Percentiles rank a stretch among this genome's conserved stretches.
phyloP scores from a whole-genome alignment of 2,329 filamentous ascomycete genomes.

The Claviceps spartinae region DNA sequence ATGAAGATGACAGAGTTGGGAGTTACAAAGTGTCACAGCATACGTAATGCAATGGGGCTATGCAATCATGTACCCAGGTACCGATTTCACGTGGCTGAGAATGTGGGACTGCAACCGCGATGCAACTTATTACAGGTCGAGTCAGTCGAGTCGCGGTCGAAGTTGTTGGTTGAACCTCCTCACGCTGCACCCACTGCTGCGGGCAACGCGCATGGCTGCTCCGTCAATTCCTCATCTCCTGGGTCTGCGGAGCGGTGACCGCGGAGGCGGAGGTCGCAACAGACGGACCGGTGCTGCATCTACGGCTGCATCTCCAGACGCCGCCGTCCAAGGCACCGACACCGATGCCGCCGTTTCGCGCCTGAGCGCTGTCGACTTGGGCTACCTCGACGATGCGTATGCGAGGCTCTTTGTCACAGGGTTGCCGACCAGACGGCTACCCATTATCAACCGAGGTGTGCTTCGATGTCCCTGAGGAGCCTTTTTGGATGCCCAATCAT shows the following conservation, averaged over 20 bases:
- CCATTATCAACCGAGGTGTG: constrained; percentile 86
- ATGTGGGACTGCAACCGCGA: too few species aligned
- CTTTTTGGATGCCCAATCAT: too few species aligned
- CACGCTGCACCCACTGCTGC: neutral
- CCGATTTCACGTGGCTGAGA: neutral
- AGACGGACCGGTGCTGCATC: constrained; percentile 17
- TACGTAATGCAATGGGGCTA: neutral
- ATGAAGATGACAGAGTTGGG: neutral
- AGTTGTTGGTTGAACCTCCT: too few species aligned
- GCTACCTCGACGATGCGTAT: constrained; percentile 75
- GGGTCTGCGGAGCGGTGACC: constrained; percentile 30
- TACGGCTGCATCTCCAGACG: constrained; percentile 43
- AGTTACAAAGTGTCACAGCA: too few species aligned
- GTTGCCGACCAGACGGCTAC: constrained; percentile 51
- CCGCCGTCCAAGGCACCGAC: constrained; percentile 76
- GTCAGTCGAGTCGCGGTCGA: too few species aligned
- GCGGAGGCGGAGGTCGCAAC: constrained; percentile 22
- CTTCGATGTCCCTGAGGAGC: neutral
- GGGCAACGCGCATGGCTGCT: constrained; percentile 43
- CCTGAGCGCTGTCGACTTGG: constrained; percentile 72
- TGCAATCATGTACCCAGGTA: neutral
- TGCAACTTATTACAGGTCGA: too few species aligned
- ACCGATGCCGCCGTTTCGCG: constrained; percentile 81
- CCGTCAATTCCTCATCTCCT: constrained; percentile 68
- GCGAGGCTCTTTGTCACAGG: constrained; percentile 55